Evolutionary conservation across 805 yeast genomes (phyloP).

Genomic region (Metschnikowia baotianmanensis): DNA sequence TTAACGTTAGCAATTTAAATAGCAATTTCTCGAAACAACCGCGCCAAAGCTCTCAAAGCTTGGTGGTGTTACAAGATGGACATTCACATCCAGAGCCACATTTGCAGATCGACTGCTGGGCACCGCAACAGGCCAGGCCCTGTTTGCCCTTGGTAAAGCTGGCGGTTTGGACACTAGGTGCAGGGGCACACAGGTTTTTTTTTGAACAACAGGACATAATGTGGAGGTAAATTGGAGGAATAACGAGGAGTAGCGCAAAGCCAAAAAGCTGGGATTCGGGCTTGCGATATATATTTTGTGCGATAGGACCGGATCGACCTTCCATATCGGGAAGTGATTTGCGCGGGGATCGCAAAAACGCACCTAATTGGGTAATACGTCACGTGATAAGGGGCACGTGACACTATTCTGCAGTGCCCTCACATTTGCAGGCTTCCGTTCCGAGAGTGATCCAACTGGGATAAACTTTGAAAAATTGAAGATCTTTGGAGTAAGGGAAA

Average conservation of each 20-base stretch:
- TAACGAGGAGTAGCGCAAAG: too few species aligned
- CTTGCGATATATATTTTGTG: too few species aligned
- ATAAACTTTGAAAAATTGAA: too few species aligned
- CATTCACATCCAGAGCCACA: slow-evolving; percentile 42
- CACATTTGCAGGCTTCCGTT: too few species aligned
- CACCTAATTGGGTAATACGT: too few species aligned
- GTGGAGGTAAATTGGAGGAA: too few species aligned
- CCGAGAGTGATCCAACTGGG: too few species aligned
- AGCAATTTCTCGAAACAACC: neutral
- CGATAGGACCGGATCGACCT: slow-evolving; percentile 12
- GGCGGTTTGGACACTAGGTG: slow-evolving; percentile 12
- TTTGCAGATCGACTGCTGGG: slow-evolving; percentile 34
- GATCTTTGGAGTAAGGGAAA: too few species aligned
- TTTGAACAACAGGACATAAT: slow-evolving; percentile 21
- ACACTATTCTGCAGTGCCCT: too few species aligned
- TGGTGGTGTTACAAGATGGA: slow-evolving; percentile 43
- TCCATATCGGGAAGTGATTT: slow-evolving; percentile 8
- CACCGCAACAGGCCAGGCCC: slow-evolving; percentile 26
- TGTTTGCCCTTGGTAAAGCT: slow-evolving; percentile 16
- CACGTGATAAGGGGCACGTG: too few species aligned
- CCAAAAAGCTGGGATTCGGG: too few species aligned
- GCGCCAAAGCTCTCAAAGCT: slow-evolving; percentile 23
- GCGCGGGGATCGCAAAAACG: slow-evolving; percentile 6
- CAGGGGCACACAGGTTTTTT: slow-evolving; percentile 11
- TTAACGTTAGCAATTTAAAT: neutral